Percentiles rank a stretch among this genome's conserved stretches.
These are phyloP conservation scores for Exophiala mesophila DNA, from an alignment of 2,329 filamentous ascomycete species.

Conservation along the genomic window DNA sequence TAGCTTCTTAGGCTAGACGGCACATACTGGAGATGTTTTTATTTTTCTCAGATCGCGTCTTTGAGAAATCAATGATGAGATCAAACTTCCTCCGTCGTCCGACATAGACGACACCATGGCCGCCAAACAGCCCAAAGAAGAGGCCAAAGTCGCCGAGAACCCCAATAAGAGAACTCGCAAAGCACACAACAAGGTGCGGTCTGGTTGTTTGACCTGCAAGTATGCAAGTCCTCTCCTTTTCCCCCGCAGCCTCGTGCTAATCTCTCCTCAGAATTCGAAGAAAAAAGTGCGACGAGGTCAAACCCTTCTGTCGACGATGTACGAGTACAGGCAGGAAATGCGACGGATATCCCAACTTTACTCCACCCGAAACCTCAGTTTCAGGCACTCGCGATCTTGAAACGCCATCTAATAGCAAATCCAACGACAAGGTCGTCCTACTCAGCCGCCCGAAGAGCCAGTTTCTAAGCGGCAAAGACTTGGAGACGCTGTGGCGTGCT, in stretches of 20 bases:
- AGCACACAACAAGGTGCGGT: slow-evolving; percentile 24
- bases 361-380: slow-evolving; percentile 12
- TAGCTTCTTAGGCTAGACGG: no score
- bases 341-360: slow-evolving; percentile 27
- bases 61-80: no score
- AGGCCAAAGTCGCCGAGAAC: slow-evolving; percentile 8
- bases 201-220: slow-evolving; percentile 27
- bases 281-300: slow-evolving; percentile 33
- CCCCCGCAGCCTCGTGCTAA: slow-evolving; percentile 1
- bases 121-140: slow-evolving; percentile 6
- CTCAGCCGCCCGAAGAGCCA: slow-evolving; percentile 17
- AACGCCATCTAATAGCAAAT: slow-evolving; percentile 28
- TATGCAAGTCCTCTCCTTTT: neutral
- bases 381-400: slow-evolving; percentile 22
- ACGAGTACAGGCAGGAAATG: slow-evolving; percentile 32
- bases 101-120: no score
- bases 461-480: slow-evolving; percentile 24
- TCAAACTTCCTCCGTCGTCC: no score
- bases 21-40: no score
- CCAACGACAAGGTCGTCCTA: slow-evolving; percentile 10
- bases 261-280: slow-evolving; percentile 22
- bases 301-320: slow-evolving; percentile 29
- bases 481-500: slow-evolving; percentile 16
- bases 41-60: no score
- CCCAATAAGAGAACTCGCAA: slow-evolving; percentile 21